Conservation (phyloP, 2,329 filamentous ascomycete species). For the Triangularia setosa region DNA sequence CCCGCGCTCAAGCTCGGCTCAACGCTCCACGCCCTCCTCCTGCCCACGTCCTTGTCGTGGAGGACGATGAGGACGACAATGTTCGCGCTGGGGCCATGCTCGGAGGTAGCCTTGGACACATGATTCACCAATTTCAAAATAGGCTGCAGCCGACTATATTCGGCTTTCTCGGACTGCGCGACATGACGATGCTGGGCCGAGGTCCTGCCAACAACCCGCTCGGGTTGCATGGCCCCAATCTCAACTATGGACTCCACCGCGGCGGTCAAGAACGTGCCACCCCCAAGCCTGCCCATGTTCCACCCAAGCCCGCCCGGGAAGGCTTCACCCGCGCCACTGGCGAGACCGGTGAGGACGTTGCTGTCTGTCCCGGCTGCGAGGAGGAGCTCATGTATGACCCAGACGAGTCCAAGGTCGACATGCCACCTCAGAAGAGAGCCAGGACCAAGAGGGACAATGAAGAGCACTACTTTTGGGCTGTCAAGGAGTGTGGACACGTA, state of each 20-base stretch:
- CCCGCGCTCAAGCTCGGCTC: not conserved
- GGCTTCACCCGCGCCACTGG: conserved; percentile 78
- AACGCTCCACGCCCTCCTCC: not conserved
- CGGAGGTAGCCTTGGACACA: not conserved
- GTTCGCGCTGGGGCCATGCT: not conserved
- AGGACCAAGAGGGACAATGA: conserved; percentile 49
- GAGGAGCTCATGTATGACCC: conserved; percentile 77
- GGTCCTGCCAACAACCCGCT: conserved; percentile 24
- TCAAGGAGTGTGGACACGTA: conserved; percentile 91
- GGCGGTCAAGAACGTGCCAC: conserved; percentile 22
- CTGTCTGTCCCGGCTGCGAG: conserved; percentile 83
- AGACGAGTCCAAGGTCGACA: conserved; percentile 30
- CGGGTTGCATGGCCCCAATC: conserved; percentile 29
- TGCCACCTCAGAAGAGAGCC: conserved; percentile 36
- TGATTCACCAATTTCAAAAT: not conserved
- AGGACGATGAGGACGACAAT: not conserved
- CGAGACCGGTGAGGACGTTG: conserved; percentile 65
- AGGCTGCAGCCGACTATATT: not conserved
- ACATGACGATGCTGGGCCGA: not conserved
- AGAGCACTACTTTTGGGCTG: conserved; percentile 88
- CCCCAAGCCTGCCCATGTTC: conserved; percentile 52
- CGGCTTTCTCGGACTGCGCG: not conserved
- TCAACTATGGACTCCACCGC: conserved; percentile 35
- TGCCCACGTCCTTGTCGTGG: not conserved
- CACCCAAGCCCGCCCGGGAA: conserved; percentile 60